Evolutionary conservation across 148 eudicot species (phyloP).

Genomic region (Limonium bicolor): DNA sequence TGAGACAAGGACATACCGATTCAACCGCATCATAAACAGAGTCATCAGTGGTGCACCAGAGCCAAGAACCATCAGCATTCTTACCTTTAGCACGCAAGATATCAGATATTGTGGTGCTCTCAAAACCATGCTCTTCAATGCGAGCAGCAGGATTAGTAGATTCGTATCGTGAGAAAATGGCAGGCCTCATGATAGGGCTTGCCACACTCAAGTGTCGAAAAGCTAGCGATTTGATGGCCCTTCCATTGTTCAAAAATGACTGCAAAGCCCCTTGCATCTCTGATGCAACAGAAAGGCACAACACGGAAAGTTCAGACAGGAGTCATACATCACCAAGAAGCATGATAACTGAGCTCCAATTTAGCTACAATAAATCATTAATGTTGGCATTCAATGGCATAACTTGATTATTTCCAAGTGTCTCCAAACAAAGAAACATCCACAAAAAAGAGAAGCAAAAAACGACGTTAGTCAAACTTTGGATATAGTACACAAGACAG

Average conservation of each 20-base stretch:
- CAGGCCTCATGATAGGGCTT: conserved; percentile 39
- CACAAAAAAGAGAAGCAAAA: too few species aligned
- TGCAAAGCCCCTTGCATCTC: conserved; percentile 63
- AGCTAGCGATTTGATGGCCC: conserved; percentile 45
- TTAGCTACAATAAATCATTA: too few species aligned
- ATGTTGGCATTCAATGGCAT: too few species aligned
- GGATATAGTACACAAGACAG: too few species aligned
- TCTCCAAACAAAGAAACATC: too few species aligned
- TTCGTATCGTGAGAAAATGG: conserved; percentile 46
- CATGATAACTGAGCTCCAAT: too few species aligned
- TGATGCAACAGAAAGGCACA: not conserved
- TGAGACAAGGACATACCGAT: conserved; percentile 40
- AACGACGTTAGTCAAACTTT: too few species aligned
- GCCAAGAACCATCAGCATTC: conserved; percentile 96
- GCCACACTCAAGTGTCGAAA: conserved; percentile 56
- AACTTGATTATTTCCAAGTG: too few species aligned
- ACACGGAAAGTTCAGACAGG: too few species aligned
- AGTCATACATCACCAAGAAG: too few species aligned
- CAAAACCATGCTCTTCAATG: conserved; percentile 93
- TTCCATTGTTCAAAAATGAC: conserved; percentile 44
- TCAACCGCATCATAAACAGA: conserved; percentile 91
- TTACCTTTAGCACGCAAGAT: conserved; percentile 74
- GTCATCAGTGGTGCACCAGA: conserved; percentile 93
- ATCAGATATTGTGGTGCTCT: conserved; percentile 87
- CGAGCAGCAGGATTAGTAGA: conserved; percentile 54